Base-by-base conservation (phyloP, 2,329 filamentous ascomycete species). In the Cylindrodendrum hubeiense region DNA sequence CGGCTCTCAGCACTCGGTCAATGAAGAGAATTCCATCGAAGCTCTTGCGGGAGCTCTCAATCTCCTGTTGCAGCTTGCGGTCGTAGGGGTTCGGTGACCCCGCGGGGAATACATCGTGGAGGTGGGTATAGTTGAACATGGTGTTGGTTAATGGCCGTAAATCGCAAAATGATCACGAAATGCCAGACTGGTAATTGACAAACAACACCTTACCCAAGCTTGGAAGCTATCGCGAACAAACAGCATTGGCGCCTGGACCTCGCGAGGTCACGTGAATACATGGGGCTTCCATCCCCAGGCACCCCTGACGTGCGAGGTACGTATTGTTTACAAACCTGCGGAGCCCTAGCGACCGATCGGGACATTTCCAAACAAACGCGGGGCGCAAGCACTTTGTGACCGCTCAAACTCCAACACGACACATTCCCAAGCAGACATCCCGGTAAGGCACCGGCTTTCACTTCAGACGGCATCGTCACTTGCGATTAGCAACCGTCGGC, bases 21-120 rank as follows among this genome's bases (percentile, higher is more conserved):
- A 95, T 91, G 79, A 96, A 97, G 63, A 95, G 87, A 62, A 86
- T 83, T 70, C 91, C 91, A 66, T 90, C 89, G 21, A 94, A 84
- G 52, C 81, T 86, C 74, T 90, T 91, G 71, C 93, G 90, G 75
- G 88, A 88, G 30, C 84, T 81, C 64, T 91, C 85, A 59, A 94
- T 93, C 51, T 89, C 86, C 51, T 90, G 85, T 60, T 89, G 81
- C 33, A 86, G 78, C 65, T 86, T 85, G 62, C 88, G 84, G 74
- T 89, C 87, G 78, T 93, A 93, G 3, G 87, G 85, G 63, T 88
- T 88, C 5, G 87, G 85, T 6, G 85, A 81, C 58, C 89, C 85
- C 43, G 87, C 82, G 22, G 84, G 84, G 70, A 95, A 96, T 1
- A 94, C 88, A 9, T 87, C 83, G 22, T 91, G 85, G 66, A 93